phyloP scores from a whole-genome alignment of 1,284 basidiomycete species.

The Cutaneotrichosporon sp. region DNA sequence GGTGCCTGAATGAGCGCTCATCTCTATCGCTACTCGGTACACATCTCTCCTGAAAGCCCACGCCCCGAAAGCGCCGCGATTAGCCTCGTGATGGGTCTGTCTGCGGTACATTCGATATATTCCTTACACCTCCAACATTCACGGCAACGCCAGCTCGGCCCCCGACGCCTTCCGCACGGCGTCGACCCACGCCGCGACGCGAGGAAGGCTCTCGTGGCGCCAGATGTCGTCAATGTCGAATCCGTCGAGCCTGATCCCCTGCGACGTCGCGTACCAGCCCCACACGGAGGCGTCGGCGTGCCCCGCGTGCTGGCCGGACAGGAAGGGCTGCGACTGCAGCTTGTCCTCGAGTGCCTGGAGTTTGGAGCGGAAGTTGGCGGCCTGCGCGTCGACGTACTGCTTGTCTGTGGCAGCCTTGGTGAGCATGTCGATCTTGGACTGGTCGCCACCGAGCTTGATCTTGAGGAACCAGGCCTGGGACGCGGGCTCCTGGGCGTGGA shows the following conservation, averaged over 20 bases:
- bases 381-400: conserved; percentile 11
- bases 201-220: conserved; percentile 17
- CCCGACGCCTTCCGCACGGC: neutral
- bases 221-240: conserved; percentile 13
- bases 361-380: neutral
- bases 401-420: neutral
- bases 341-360: conserved; percentile 3
- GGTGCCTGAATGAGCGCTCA: no score
- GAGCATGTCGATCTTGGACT: conserved; percentile 11
- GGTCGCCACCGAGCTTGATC: conserved; percentile 28
- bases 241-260: neutral
- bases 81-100: no score
- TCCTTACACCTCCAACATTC: no score
- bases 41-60: no score
- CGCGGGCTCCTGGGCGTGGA: conserved; percentile 18
- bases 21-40: no score
- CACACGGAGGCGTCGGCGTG: conserved; percentile 21
- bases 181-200: conserved; percentile 3
- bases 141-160: neutral
- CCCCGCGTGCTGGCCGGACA: conserved; percentile 15
- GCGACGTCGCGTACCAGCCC: conserved; percentile 17
- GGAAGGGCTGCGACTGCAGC: conserved; percentile 10
- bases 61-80: no score
- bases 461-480: conserved; percentile 30
- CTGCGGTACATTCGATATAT: neutral